Conservation (phyloP, 352 stramenopile species). For the Globisporangium parvum region DNA sequence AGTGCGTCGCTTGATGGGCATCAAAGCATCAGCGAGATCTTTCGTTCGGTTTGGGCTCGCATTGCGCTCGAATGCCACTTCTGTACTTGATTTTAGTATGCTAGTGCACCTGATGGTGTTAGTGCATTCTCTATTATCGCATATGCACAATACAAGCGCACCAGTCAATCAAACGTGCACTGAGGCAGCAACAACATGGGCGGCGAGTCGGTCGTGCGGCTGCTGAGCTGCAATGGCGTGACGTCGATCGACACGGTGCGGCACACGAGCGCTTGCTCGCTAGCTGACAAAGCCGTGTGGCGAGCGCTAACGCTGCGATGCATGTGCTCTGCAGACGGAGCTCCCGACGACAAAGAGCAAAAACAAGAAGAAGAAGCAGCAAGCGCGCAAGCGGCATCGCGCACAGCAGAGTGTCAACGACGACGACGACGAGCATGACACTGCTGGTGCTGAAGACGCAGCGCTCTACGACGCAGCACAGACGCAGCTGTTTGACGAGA, state of each 20-base stretch:
- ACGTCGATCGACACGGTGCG: constrained; percentile 16
- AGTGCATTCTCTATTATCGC: no score
- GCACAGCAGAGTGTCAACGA: constrained; percentile 1
- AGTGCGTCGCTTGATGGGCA: background rate
- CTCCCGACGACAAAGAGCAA: constrained; percentile 11
- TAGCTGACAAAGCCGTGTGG: background rate
- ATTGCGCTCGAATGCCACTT: no score
- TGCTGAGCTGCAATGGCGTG: constrained; percentile 28
- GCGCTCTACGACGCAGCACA: constrained; percentile 50
- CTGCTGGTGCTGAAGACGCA: constrained; percentile 17
- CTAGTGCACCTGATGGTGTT: no score
- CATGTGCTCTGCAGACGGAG: background rate
- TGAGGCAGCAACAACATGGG: constrained; percentile 17
- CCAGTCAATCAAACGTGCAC: no score
- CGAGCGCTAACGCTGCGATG: background rate
- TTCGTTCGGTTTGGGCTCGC: no score
- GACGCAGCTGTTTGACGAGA: constrained; percentile 47
- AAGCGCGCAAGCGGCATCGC: constrained; percentile 21
- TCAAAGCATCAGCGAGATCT: background rate
- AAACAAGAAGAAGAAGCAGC: constrained; percentile 1
- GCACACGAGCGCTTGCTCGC: background rate
- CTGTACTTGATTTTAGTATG: no score
- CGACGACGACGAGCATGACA: constrained; percentile 7
- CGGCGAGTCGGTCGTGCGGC: constrained; percentile 22
- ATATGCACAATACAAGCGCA: background rate